Evolutionary conservation across 2,329 filamentous ascomycete genomes (phyloP), one percentile per base, ranked within the genome.

Genomic region (Emergomyces orientalis): DNA sequence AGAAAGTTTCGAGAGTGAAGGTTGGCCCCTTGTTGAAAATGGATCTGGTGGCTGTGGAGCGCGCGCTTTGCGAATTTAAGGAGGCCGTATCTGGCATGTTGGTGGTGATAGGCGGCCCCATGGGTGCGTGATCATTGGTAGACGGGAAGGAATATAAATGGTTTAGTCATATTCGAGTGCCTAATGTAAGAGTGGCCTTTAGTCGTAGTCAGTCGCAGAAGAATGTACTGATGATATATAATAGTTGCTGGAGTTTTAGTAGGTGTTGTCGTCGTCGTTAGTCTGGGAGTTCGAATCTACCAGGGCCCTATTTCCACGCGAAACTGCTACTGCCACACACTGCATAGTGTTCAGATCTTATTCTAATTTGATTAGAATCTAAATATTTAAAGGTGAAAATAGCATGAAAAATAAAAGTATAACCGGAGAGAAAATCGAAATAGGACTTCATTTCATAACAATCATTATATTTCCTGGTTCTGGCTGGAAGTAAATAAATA

Each of bases 1-100:
- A 90, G 76, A 92, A 91, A 78, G 92, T 91, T 54, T 96, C 90
- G 65, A 97, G 82, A 11, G 86, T 90, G 79, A 97, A 97, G 74
- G 83, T 88, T 65, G 90, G 90, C 47, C 88, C 89, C 75, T 86
- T 86, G 63, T 88, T 88, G 73, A 90, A 93, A 72, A 92, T 82
- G 68, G 86, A 82, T 77, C 86, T 83, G 34, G 64, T 63, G 41
- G 60, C 51, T 22, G 62, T 62, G 32, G 62, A 62, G 22, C 60
- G 65, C 22, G 56, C 25, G 56, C 47, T 64, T 27, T 59, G 56
- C 43, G 61, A 65, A 27, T 59, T 45, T 41, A 63, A 67, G 66
- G 74, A 75, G 68, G 70, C 67, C 70, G 70, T 73, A 68, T 77
- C 76, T 62, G 72, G 70, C 72, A 75, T 76, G 66, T 69, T 75